Evolutionary conservation across 1,139 yeast genomes (phyloP).

Genomic region (Diutina neorugosa): DNA sequence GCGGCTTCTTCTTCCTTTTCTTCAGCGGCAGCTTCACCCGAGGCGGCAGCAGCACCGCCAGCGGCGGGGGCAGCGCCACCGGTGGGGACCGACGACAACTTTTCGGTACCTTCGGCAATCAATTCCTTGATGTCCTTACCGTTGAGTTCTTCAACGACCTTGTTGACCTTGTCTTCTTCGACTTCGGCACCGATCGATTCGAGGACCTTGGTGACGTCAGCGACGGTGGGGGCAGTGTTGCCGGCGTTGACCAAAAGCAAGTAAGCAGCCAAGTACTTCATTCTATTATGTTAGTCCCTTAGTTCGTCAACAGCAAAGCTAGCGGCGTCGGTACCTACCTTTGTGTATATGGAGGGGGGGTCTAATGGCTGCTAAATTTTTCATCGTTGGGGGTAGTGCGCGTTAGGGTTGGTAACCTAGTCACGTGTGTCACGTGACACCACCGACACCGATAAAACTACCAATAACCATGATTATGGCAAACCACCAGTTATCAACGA

Average conservation of each 20-base stretch:
- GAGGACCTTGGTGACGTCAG: slow-evolving; percentile 80
- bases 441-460: not conserved
- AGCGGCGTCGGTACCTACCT: not conserved
- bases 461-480: too few species aligned
- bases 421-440: not conserved
- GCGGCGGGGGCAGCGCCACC: slow-evolving; percentile 90
- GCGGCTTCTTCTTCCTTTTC: slow-evolving; percentile 36
- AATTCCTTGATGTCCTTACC: slow-evolving; percentile 90
- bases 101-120: slow-evolving; percentile 90
- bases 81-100: slow-evolving; percentile 94
- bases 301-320: not conserved
- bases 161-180: slow-evolving; percentile 77
- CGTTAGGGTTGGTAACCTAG: not conserved
- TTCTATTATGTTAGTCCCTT: not conserved
- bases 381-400: not conserved
- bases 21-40: slow-evolving; percentile 55
- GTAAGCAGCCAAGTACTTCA: slow-evolving; percentile 65
- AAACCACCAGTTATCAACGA: too few species aligned
- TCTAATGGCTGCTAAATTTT: not conserved
- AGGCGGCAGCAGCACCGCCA: slow-evolving; percentile 56
- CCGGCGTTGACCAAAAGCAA: slow-evolving; percentile 59
- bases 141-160: slow-evolving; percentile 81
- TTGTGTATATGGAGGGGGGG: not conserved
- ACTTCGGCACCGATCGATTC: slow-evolving; percentile 94
- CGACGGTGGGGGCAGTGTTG: slow-evolving; percentile 75